Evolutionary conservation across 2,329 filamentous ascomycete genomes (phyloP).

Genomic region (Clonostachys sp.): DNA sequence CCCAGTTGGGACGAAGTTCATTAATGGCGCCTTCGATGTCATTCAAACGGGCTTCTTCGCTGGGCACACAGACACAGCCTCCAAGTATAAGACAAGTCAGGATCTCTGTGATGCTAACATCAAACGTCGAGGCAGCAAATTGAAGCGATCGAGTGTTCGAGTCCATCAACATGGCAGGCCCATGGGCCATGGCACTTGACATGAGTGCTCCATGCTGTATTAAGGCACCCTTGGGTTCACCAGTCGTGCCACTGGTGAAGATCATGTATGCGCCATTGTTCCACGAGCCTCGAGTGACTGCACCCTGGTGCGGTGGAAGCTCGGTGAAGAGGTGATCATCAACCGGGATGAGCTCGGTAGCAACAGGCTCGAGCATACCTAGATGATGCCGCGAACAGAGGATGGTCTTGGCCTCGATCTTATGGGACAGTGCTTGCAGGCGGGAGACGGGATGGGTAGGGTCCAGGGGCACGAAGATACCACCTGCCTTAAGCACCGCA

Average conservation of each 20-base stretch:
- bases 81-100: slow-evolving; percentile 11
- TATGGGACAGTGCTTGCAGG: slow-evolving; percentile 5
- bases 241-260: slow-evolving; percentile 45
- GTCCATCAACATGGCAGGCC: slow-evolving; percentile 7
- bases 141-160: slow-evolving; percentile 18
- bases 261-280: slow-evolving; percentile 29
- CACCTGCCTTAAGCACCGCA: slow-evolving; percentile 15
- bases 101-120: slow-evolving; percentile 17
- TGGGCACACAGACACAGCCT: slow-evolving; percentile 25
- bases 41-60: slow-evolving; percentile 30
- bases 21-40: slow-evolving; percentile 15
- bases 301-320: neutral
- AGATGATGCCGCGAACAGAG: slow-evolving; percentile 12
- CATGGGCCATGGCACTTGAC: slow-evolving; percentile 8
- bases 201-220: slow-evolving; percentile 10
- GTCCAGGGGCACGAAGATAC: slow-evolving; percentile 13
- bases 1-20: slow-evolving; percentile 9
- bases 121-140: slow-evolving; percentile 23
- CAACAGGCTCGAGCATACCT: slow-evolving; percentile 5
- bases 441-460: slow-evolving; percentile 9
- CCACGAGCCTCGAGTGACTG: slow-evolving; percentile 8
- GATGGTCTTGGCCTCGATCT: slow-evolving; percentile 8
- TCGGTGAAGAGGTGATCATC: slow-evolving; percentile 7
- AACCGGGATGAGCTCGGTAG: slow-evolving; percentile 8
- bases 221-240: slow-evolving; percentile 29